These are phyloP conservation scores for Pythium dissimile DNA, from an alignment of 352 stramenopile genomes.

Conservation along the genomic window DNA sequence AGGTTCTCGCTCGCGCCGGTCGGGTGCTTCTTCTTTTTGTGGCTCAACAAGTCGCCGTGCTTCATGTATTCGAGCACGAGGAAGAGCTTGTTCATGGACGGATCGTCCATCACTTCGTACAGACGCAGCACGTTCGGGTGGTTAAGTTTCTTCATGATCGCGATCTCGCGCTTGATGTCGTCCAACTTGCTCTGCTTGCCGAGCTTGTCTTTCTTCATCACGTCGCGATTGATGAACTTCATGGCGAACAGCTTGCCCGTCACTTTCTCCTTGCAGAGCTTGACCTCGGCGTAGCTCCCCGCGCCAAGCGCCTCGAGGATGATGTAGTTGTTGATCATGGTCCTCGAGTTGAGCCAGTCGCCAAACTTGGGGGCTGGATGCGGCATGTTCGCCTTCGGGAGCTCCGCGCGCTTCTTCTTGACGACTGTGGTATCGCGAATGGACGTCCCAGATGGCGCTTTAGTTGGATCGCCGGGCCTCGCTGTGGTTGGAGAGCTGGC, in stretches of 20 bases:
- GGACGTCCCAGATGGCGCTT: conserved; percentile 5
- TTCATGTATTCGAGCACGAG: conserved; percentile 98
- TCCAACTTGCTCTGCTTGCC: conserved; percentile 77
- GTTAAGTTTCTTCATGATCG: conserved; percentile 96
- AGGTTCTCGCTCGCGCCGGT: conserved; percentile 37
- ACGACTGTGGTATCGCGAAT: conserved; percentile 80
- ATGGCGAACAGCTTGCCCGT: conserved; percentile 76
- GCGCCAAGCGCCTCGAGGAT: conserved; percentile 83
- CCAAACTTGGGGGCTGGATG: conserved; percentile 78
- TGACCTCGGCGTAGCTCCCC: conserved; percentile 89
- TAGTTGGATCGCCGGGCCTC: not conserved
- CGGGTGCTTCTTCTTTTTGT: conserved; percentile 69
- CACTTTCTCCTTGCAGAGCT: conserved; percentile 83
- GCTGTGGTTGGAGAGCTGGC: not conserved
- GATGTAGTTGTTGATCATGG: conserved; percentile 95
- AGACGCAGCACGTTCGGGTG: conserved; percentile 94
- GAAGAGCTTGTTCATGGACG: conserved; percentile 92
- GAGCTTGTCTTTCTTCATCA: conserved; percentile 85
- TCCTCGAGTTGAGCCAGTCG: conserved; percentile 81
- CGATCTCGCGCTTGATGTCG: conserved; percentile 93
- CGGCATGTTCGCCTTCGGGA: conserved; percentile 70
- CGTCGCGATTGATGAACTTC: conserved; percentile 87
- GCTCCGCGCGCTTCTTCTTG: conserved; percentile 78
- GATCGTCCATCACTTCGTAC: conserved; percentile 96
- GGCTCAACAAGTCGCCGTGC: conserved; percentile 64